Evolutionary conservation across 805 yeast species (phyloP).

Genomic region (Myxozyma neglecta): DNA sequence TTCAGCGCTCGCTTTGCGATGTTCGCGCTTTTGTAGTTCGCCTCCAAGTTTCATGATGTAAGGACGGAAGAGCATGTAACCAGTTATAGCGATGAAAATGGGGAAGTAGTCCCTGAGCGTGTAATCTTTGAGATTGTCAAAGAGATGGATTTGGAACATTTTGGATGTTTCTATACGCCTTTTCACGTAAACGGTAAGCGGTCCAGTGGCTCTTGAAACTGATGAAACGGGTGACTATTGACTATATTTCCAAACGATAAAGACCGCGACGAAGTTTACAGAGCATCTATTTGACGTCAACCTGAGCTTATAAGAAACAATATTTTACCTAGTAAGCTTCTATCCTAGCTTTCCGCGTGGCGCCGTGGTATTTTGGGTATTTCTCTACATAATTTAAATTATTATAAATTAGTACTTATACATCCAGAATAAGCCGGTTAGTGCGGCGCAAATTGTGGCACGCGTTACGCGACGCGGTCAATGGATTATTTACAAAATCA

Average conservation of each 20-base stretch:
- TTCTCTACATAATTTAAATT: not conserved
- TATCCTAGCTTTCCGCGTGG: not conserved
- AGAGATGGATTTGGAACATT: constrained; percentile 2
- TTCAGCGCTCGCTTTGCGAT: constrained; percentile 16
- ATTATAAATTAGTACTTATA: not conserved
- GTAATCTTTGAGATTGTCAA: constrained; percentile 20
- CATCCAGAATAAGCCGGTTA: not conserved
- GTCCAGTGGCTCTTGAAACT: too few species aligned
- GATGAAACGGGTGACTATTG: too few species aligned
- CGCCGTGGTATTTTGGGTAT: constrained; percentile 1
- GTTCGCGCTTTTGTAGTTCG: constrained; percentile 26
- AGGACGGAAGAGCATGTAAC: constrained; percentile 34
- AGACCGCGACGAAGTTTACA: too few species aligned
- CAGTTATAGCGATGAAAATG: constrained; percentile 30
- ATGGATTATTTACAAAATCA: not conserved
- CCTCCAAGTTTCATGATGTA: constrained; percentile 28
- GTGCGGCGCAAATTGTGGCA: not conserved
- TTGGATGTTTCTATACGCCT: not conserved
- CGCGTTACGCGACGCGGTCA: not conserved
- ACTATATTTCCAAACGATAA: too few species aligned
- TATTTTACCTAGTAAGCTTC: not conserved
- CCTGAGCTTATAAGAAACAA: too few species aligned
- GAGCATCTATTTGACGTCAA: too few species aligned
- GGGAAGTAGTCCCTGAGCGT: constrained; percentile 21
- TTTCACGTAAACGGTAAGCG: too few species aligned